Evolutionary conservation across 345 rosid species (phyloP), one percentile per base, ranked within the genome.

Genomic region (Salix arbutifolia): DNA sequence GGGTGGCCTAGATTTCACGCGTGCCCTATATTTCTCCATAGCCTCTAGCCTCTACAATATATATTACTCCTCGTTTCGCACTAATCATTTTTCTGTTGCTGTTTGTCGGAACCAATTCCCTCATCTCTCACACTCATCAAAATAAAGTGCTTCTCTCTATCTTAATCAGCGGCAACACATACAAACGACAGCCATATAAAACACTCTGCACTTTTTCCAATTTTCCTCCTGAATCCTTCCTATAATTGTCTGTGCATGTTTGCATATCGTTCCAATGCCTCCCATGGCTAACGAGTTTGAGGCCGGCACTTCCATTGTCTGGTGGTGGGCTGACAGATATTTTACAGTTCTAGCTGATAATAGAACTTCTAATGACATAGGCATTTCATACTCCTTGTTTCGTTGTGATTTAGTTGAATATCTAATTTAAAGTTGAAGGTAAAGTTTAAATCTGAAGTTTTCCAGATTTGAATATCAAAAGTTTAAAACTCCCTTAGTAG

Each of bases 1-100:
- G 65, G 53, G 16, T 64, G 68, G 79, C 87, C 85, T 86, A 56
- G 67, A 72, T 88, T 84, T 80, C 84, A 83, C 86, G 90, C 89
- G 81, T 84, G 84, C 75, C 85, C 70, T 77, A 18, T 53, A 42
- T 40, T 72, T 77, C 67, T 76, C 31, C n/a, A 17, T n/a, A 73
- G 83, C 81, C 58, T 44, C 44, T 69, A 68, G 40, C 58, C 74
- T 62, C 48, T 78, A 73, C 52, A 23, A 62, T 68, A 25, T 38
- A 61, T 52, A 18, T 31, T 13, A 52, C 50, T 67, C 26, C 80
- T 70, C 74, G 61, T 76, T 82, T 77, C 83, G 66, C 80, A 38
- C 75, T 83, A 60, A 56, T 60, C 77, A 70, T 79, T 76, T 85
- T 79, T 48, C 65, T 65, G 65, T 11, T 76, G 46, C 1, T 8